These are phyloP conservation scores for Xylariales sp. DNA, from an alignment of 2,329 filamentous ascomycete genomes.

Conservation along the genomic window DNA sequence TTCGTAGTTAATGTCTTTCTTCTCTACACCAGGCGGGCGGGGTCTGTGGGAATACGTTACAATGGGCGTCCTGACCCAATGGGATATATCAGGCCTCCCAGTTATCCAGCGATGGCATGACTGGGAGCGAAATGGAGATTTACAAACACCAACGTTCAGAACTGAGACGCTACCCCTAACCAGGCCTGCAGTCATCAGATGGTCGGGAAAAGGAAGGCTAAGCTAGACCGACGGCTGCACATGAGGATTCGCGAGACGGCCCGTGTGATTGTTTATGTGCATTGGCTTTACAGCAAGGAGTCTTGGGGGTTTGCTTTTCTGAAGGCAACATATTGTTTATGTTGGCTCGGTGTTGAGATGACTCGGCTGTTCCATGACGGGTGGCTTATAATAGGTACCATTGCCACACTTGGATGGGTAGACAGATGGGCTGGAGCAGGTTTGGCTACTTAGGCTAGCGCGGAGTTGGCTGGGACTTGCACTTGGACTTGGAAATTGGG, in stretches of 20 bases:
- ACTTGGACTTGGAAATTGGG: background rate
- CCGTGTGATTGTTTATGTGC: background rate
- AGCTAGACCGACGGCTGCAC: background rate
- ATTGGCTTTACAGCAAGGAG: conserved; percentile 1
- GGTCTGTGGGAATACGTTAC: conserved; percentile 6
- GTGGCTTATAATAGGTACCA: background rate
- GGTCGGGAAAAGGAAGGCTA: background rate
- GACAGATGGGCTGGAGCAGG: conserved; percentile 1
- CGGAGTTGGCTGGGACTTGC: conserved; percentile 6
- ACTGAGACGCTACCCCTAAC: background rate
- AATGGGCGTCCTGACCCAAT: background rate
- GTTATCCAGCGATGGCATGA: background rate
- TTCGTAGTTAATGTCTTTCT: conserved; percentile 3
- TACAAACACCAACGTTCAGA: conserved; percentile 6
- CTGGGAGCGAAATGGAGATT: background rate
- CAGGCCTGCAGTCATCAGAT: background rate
- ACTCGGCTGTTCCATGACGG: background rate
- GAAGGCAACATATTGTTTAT: background rate
- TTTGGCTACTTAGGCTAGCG: conserved; percentile 7
- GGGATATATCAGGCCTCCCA: too few species aligned
- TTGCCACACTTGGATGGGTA: conserved; percentile 3
- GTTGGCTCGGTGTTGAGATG: background rate
- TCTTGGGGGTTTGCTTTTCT: conserved; percentile 1
- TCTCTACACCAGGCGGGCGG: conserved; percentile 2
- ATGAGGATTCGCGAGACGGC: conserved; percentile 1